phyloP scores from a whole-genome alignment of 345 rosid species.

The Lumnitzera racemosa region DNA sequence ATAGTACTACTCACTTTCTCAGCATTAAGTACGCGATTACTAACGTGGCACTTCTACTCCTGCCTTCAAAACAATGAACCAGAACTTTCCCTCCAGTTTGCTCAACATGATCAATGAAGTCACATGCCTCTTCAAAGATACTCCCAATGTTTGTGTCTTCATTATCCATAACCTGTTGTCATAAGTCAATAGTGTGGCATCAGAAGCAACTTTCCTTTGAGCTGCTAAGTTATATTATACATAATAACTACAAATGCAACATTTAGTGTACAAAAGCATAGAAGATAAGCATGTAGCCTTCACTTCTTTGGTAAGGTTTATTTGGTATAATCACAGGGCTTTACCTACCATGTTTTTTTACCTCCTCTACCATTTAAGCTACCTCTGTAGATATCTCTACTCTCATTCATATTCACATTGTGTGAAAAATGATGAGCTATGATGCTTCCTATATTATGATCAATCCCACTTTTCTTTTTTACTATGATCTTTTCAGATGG shows the following conservation, averaged over 20 bases:
- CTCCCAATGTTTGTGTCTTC: conserved; percentile 79
- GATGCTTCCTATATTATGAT: no score
- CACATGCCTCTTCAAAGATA: conserved; percentile 76
- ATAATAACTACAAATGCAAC: not conserved
- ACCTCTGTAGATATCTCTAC: no score
- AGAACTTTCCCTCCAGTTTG: conserved; percentile 62
- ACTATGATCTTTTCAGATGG: not conserved
- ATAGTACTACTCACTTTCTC: conserved; percentile 55
- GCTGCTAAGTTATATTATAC: not conserved
- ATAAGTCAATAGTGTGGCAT: conserved; percentile 1
- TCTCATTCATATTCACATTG: no score
- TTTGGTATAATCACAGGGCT: no score
- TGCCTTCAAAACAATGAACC: conserved; percentile 99
- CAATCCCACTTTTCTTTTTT: no score
- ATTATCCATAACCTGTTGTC: conserved; percentile 61
- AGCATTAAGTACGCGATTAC: conserved; percentile 87
- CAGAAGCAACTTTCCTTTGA: not conserved
- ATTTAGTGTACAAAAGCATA: not conserved
- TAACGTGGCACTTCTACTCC: conserved; percentile 91
- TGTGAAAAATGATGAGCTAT: no score
- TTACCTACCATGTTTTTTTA: no score
- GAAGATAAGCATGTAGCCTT: no score
- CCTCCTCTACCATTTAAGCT: no score
- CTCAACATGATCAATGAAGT: conserved; percentile 77
- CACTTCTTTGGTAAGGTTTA: no score